Evolutionary conservation across 2,329 filamentous ascomycete species (phyloP), one percentile per base, ranked within the genome.

Genomic region (Colletotrichum endophyticum): DNA sequence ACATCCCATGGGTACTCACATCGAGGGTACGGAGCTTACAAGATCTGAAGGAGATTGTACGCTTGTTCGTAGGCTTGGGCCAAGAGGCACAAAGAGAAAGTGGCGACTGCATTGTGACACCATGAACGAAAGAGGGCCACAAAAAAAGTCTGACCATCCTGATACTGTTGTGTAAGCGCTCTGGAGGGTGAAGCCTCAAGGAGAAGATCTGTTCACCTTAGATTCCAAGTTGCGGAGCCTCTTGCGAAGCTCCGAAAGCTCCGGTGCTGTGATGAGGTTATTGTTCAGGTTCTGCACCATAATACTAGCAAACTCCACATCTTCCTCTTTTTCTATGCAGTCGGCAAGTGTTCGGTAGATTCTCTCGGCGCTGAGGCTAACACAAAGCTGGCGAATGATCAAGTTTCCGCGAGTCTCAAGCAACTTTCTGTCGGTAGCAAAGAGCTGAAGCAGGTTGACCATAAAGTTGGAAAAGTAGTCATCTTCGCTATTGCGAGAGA

Each of bases 221-320:
- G 94, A 95, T 84, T 99, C 97, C 3, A 98, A 88, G 80, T 98
- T 99, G 39, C 97, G 91, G 67, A 99, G 87, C 59, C 97, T 90
- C 84, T 98, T 98, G 62, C 97, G 92, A 78, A 99, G 89, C 80
- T 99, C 98, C 2, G 95, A 93, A 34, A 99, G 88, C 84, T 99
- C 96, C 1, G 98, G 97, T 0, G 98, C 97, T 3, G 98, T 99
- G 79, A 99, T 98, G 71, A 99, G 92, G 81, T 99, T 99, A 85
- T 99, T 99, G 87, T 99, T 99, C 69, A 99, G 89, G 81, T 99
- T 99, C 84, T 99, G 97, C 34, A 99, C 96, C 97, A 99, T 99
- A 81, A 99, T 99, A 83, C 96, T 98, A 19, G 97, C 96, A 85
- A 99, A 99, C 84, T 99, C 98, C 57, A 99, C 92, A 83, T 99